These are phyloP conservation scores for Pyrrhoderma lamaoense DNA, from an alignment of 1,284 basidiomycete species.

Conservation along the genomic window DNA sequence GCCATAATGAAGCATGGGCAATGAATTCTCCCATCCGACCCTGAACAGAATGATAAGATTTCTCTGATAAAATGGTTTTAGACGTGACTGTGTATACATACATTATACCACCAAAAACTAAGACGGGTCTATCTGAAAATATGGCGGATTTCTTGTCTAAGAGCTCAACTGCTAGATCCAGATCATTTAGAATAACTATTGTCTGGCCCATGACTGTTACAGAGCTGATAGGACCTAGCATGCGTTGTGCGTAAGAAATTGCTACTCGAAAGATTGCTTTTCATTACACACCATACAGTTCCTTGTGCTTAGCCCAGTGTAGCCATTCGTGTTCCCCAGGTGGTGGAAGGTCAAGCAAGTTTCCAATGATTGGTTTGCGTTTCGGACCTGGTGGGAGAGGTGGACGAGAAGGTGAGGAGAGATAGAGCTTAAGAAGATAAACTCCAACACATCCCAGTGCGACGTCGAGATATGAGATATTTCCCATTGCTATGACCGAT, in stretches of 20 bases:
- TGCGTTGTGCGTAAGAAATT: neutral
- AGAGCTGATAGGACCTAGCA: slow-evolving; percentile 16
- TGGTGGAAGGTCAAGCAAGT: slow-evolving; percentile 15
- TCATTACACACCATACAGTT: slow-evolving; percentile 16
- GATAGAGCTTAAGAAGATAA: slow-evolving; percentile 7
- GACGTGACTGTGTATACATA: neutral
- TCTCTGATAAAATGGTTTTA: neutral
- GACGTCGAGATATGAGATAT: slow-evolving; percentile 6
- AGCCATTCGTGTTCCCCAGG: slow-evolving; percentile 16
- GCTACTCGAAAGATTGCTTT: neutral
- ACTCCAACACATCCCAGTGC: slow-evolving; percentile 6
- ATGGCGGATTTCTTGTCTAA: slow-evolving; percentile 15
- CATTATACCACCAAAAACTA: slow-evolving; percentile 17
- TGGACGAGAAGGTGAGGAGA: neutral
- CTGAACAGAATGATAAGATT: neutral
- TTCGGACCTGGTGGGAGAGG: slow-evolving; percentile 19
- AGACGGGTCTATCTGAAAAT: slow-evolving; percentile 11
- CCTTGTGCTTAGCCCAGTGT: slow-evolving; percentile 17
- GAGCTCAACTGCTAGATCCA: slow-evolving; percentile 9
- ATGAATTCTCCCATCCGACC: slow-evolving; percentile 13
- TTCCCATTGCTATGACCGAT: slow-evolving; percentile 5
- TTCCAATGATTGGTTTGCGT: slow-evolving; percentile 16
- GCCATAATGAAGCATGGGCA: slow-evolving; percentile 13
- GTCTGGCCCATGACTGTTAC: slow-evolving; percentile 14
- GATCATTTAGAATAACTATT: slow-evolving; percentile 15